Conservation (phyloP, 768 basidiomycete genomes). For the Rubroboletus satanas region DNA sequence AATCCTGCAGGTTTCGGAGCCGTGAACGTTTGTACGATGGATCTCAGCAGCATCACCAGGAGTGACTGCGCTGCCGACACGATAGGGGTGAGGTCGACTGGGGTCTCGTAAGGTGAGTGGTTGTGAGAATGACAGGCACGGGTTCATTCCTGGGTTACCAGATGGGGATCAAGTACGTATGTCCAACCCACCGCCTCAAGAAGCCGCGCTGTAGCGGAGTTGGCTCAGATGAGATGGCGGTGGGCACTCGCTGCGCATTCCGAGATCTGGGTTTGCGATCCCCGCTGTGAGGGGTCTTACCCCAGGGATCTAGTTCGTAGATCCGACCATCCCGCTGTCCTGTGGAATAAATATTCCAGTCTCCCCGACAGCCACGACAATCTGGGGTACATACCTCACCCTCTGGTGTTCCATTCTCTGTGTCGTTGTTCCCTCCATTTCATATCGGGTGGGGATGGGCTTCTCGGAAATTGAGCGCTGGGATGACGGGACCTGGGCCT, state of each 20-base stretch:
- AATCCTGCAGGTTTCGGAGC: constrained; percentile 12
- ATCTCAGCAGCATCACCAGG: constrained; percentile 5
- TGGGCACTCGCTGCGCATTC: constrained; percentile 8
- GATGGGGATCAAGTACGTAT: constrained; percentile 4
- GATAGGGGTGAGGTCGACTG: not conserved
- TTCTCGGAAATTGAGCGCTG: not conserved
- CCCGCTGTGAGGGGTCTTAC: constrained; percentile 2
- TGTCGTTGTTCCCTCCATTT: constrained; percentile 1
- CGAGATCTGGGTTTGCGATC: constrained; percentile 19
- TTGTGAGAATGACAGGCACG: constrained; percentile 10
- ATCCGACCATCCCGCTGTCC: constrained; percentile 16
- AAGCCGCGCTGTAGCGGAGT: constrained; percentile 12
- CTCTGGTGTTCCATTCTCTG: constrained; percentile 20
- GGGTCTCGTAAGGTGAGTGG: not conserved
- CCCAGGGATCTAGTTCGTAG: constrained; percentile 15
- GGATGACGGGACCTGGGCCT: constrained; percentile 1
- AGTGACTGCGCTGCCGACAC: constrained; percentile 9
- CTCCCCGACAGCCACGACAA: constrained; percentile 6
- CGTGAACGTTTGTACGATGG: constrained; percentile 8
- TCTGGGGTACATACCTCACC: constrained; percentile 12
- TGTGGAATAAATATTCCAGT: not conserved
- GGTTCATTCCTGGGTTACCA: constrained; percentile 4
- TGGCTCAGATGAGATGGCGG: constrained; percentile 11
- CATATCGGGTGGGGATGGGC: not conserved
- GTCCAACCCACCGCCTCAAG: constrained; percentile 8